These are phyloP conservation scores for Nicotiana tomentosiformis DNA, from an alignment of 257 asterid genomes.

Conservation along the genomic window DNA sequence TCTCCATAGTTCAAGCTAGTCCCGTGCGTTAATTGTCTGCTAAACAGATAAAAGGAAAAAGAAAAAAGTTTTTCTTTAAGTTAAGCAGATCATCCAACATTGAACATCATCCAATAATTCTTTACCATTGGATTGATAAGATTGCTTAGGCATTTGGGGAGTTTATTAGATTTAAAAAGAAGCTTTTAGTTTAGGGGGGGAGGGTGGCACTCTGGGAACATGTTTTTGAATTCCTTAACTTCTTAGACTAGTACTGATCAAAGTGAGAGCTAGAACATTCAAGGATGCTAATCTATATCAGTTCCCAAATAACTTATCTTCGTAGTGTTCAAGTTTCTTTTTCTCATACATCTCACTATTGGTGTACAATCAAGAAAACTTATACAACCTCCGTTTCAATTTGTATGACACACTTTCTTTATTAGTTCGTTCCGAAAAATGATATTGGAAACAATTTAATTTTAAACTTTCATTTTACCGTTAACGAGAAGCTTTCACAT, in stretches of 20 bases:
- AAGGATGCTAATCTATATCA: neutral
- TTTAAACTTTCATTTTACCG: no score
- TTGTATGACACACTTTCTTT: no score
- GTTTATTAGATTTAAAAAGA: neutral
- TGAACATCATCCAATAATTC: neutral
- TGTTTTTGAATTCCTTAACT: neutral
- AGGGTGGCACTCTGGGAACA: neutral
- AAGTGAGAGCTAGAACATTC: neutral
- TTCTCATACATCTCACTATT: neutral
- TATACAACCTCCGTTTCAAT: neutral
- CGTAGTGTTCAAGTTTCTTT: neutral
- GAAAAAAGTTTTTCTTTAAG: neutral
- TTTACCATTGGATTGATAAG: neutral
- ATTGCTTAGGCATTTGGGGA: neutral
- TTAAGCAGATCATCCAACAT: neutral
- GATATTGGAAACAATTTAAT: no score
- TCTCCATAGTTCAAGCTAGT: neutral
- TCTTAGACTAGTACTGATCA: neutral
- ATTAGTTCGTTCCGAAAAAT: no score
- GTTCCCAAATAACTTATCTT: neutral
- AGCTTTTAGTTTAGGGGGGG: neutral
- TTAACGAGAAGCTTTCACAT: no score
- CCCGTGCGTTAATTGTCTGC: neutral
- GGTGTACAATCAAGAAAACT: neutral
- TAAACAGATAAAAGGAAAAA: neutral